These are phyloP conservation scores for Lactarius sp. DNA, from an alignment of 768 basidiomycete genomes.

Conservation along the genomic window DNA sequence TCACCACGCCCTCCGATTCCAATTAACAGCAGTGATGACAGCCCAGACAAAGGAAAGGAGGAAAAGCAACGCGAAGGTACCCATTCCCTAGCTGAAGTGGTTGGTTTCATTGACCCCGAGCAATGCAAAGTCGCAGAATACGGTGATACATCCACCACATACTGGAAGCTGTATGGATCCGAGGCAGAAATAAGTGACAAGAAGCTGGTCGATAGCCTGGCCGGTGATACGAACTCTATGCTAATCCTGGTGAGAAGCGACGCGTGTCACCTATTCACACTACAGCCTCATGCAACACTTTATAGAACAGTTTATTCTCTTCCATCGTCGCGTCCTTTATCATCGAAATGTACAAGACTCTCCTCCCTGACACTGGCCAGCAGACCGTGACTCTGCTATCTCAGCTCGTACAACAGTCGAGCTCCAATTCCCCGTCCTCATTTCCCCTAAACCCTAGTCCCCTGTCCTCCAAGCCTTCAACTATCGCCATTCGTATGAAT, in stretches of 20 bases:
- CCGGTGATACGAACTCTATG: conserved; percentile 22
- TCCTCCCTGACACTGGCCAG: conserved; percentile 11
- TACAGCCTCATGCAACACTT: not conserved
- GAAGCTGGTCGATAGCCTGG: conserved; percentile 19
- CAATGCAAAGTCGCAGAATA: not conserved
- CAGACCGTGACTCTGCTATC: conserved; percentile 5
- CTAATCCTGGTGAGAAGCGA: conserved; percentile 20
- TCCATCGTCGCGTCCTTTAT: conserved; percentile 24
- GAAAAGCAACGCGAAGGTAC: conserved; percentile 1
- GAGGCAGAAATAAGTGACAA: conserved; percentile 19
- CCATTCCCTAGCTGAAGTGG: not conserved
- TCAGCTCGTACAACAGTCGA: not conserved
- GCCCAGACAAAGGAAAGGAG: not conserved
- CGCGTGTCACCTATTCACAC: not conserved
- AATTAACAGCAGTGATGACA: not conserved
- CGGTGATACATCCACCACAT: conserved; percentile 16
- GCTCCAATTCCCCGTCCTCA: not conserved
- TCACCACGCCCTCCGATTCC: not conserved
- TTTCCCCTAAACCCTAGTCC: not conserved
- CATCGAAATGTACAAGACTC: conserved; percentile 21
- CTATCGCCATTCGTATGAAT: conserved; percentile 13
- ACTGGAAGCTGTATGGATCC: conserved; percentile 21
- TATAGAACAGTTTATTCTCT: conserved; percentile 23
- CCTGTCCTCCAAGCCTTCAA: not conserved
- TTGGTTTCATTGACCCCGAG: not conserved